Conservation (phyloP, 345 rosid genomes). For the Cardamine occulta region DNA sequence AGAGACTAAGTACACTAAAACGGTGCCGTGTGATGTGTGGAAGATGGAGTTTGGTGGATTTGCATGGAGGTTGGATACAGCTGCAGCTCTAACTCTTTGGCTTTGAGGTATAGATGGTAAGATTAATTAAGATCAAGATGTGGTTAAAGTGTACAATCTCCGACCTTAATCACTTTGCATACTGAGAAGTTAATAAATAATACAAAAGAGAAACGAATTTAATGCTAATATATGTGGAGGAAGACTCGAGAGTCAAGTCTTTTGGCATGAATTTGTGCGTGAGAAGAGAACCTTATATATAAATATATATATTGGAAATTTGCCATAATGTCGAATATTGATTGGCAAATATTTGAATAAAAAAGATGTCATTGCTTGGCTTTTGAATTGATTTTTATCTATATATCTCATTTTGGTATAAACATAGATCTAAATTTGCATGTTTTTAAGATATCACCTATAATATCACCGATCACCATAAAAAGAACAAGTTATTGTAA, state of each 20-base stretch:
- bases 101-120: constrained; percentile 35
- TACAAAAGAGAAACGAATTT: background rate
- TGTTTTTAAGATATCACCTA: background rate
- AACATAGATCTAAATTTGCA: background rate
- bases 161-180: constrained; percentile 19
- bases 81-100: constrained; percentile 58
- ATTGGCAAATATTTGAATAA: constrained; percentile 21
- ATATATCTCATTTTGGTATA: background rate
- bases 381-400: background rate
- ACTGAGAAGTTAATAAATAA: constrained; percentile 23
- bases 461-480: background rate
- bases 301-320: constrained; percentile 14
- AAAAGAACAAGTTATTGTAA: background rate
- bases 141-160: constrained; percentile 20
- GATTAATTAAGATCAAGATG: constrained; percentile 17
- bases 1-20: constrained; percentile 32
- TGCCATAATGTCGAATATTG: constrained; percentile 25
- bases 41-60: constrained; percentile 59
- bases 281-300: constrained; percentile 18
- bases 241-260: constrained; percentile 33
- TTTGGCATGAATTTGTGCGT: constrained; percentile 20
- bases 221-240: constrained; percentile 17
- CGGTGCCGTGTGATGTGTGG: constrained; percentile 68
- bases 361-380: constrained; percentile 20
- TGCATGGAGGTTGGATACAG: constrained; percentile 69